Evolutionary conservation across 805 yeast genomes (phyloP).

Genomic region (Tetrapisispora phaffii): DNA sequence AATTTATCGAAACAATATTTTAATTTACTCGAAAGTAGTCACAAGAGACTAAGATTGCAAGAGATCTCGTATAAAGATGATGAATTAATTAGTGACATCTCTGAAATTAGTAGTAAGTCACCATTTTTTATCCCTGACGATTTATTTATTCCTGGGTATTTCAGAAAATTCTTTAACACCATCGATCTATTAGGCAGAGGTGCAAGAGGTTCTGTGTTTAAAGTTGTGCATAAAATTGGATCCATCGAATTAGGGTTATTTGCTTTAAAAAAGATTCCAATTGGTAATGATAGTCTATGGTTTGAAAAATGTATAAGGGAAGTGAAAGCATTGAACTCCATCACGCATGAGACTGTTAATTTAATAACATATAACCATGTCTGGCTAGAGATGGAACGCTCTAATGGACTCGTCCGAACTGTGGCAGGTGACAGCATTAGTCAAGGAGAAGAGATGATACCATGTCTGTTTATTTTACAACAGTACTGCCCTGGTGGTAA

Average conservation of each 20-base stretch:
- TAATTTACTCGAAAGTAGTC: conserved; percentile 14
- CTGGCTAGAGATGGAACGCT: conserved; percentile 66
- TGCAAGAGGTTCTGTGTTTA: conserved; percentile 73
- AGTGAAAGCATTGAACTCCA: conserved; percentile 54
- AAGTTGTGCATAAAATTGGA: conserved; percentile 68
- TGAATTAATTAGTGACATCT: not conserved
- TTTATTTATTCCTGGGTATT: conserved; percentile 77
- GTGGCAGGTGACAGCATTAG: conserved; percentile 11
- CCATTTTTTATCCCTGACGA: conserved; percentile 35
- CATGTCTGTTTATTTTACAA: conserved; percentile 71
- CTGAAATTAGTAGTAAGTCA: not conserved
- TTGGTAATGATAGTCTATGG: conserved; percentile 67
- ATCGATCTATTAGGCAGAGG: conserved; percentile 65
- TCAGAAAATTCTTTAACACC: conserved; percentile 56
- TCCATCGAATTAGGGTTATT: conserved; percentile 67
- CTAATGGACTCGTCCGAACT: conserved; percentile 29
- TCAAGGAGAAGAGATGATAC: conserved; percentile 28
- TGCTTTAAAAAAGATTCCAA: conserved; percentile 77
- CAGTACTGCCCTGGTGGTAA: conserved; percentile 89
- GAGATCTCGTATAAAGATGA: not conserved
- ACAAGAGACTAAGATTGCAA: conserved; percentile 4
- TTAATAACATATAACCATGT: conserved; percentile 82
- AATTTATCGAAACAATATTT: conserved; percentile 16
- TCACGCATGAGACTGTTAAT: conserved; percentile 43
- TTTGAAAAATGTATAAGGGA: conserved; percentile 64